phyloP scores from a whole-genome alignment of 148 eudicot species.

The Simmondsia chinensis region DNA sequence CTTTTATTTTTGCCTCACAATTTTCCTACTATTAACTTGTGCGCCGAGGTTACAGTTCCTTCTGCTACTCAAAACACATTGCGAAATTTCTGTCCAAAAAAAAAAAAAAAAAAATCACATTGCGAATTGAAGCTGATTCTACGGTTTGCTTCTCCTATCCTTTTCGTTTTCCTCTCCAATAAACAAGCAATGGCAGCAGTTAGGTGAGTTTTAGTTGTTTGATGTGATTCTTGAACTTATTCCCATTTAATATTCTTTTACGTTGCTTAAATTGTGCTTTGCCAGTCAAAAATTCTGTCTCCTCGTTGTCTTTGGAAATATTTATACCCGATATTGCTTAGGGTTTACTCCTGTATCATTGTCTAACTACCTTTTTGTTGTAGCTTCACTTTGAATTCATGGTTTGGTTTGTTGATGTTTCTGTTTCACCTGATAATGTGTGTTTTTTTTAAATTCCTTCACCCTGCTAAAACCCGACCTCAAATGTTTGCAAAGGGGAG shows the following conservation, averaged over 20 bases:
- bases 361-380: conserved; percentile 23
- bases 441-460: not conserved
- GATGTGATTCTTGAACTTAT: conserved; percentile 38
- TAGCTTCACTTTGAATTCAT: conserved; percentile 56
- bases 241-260: conserved; percentile 6
- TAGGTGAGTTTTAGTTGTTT: conserved; percentile 37
- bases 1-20: not conserved
- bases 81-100: not conserved
- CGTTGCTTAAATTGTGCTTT: not conserved
- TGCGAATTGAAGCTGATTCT: conserved; percentile 5
- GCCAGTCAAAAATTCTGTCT: not conserved
- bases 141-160: conserved; percentile 11
- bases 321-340: conserved; percentile 14
- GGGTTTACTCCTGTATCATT: conserved; percentile 25
- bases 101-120: no score
- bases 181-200: conserved; percentile 16
- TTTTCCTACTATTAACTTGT: not conserved
- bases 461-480: not conserved
- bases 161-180: conserved; percentile 5
- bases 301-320: not conserved
- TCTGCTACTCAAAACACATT: conserved; percentile 1
- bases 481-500: conserved; percentile 5
- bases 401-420: conserved; percentile 24
- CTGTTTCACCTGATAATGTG: conserved; percentile 24
- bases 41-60: not conserved